Evolutionary conservation across 2,329 filamentous ascomycete species (phyloP), one percentile per base, ranked within the genome.

Genomic region (Alternaria panax): DNA sequence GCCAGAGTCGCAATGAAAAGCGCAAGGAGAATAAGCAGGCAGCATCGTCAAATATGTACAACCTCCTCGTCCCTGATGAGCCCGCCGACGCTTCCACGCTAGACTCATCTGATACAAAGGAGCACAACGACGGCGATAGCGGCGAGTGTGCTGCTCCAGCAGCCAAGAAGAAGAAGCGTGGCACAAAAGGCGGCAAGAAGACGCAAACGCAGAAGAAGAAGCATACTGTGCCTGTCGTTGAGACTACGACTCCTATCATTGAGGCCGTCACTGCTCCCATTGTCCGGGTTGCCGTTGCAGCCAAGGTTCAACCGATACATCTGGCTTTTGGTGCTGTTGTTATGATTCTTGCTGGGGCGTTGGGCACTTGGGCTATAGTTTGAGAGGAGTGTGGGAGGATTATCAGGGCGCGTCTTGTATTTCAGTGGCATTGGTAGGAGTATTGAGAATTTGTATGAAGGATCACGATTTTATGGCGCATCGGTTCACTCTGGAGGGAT

Each of bases 181-280:
- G 57, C 7, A 47, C 42, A 30, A 57, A 51, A 14, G 46, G 54
- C 22, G 46, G 51, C 2, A 47, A 47, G 41, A 51, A 51, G 24
- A 24, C 24, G 48, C 48, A 51, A n/a, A 34, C 16, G 45, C 28
- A 48, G 5, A 48, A 48, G 30, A 34, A 34, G 30, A 20, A 36
- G 2, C 45, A 48, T 11, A 7, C 30, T 48, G 30, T 25, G 30
- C 12, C 38, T 22, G 2, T 41, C 20, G 12, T 16, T 14, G 20
- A 48, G 14, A 40, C 36, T 12, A 3, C 5, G 1, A 28, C 14
- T 30, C 20, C 38, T 16, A 18, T 40, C 11, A 11, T 11, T 22
- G 18, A 47, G 20, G 12, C 36, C 7, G 16, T 4, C 22, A 14
- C 22, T 36, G 18, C 28, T n/a, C 28, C 20, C 20, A 16, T 34